A percentile compares a stretch with the other conserved stretches of the same genome.
Evolutionary conservation across 2,329 filamentous ascomycete genomes (phyloP).

Genomic region (Claviceps sp.): DNA sequence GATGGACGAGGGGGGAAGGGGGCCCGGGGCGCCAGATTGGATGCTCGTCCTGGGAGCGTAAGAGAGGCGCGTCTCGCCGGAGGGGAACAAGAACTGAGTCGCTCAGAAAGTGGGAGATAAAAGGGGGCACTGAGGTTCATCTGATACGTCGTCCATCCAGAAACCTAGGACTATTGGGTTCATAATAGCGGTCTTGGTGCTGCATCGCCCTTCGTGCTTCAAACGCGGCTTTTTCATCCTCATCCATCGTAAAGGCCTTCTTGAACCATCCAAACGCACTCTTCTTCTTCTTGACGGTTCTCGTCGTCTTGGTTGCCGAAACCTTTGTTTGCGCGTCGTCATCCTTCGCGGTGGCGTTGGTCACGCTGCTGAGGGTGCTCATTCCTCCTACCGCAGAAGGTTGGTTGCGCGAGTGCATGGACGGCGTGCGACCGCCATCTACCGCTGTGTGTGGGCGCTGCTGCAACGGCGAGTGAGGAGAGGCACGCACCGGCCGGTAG

Average conservation of each 20-base stretch:
- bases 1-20: too few species aligned
- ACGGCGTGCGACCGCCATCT: slow-evolving; percentile 18
- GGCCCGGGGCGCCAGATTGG: too few species aligned
- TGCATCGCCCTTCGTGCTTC: slow-evolving; percentile 39
- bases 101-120: not conserved
- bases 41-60: too few species aligned
- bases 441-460: slow-evolving; percentile 42
- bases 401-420: slow-evolving; percentile 30
- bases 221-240: slow-evolving; percentile 47
- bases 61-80: too few species aligned
- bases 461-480: slow-evolving; percentile 49
- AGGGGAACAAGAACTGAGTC: not conserved
- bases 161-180: slow-evolving; percentile 36
- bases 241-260: slow-evolving; percentile 52
- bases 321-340: slow-evolving; percentile 17
- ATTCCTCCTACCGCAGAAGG: slow-evolving; percentile 40
- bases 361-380: slow-evolving; percentile 44
- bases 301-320: slow-evolving; percentile 16
- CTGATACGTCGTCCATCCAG: slow-evolving; percentile 40
- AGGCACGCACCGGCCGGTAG: slow-evolving; percentile 49
- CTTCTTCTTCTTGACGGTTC: slow-evolving; percentile 49
- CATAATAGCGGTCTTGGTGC: slow-evolving; percentile 34
- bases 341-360: slow-evolving; percentile 31
- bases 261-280: slow-evolving; percentile 57
- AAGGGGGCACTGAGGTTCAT: not conserved